A percentile compares a stretch with the other conserved stretches of the same genome.
These are phyloP conservation scores for Oryza glumipatula DNA, from an alignment of 176 grass and related monocot species.

Conservation along the genomic window DNA sequence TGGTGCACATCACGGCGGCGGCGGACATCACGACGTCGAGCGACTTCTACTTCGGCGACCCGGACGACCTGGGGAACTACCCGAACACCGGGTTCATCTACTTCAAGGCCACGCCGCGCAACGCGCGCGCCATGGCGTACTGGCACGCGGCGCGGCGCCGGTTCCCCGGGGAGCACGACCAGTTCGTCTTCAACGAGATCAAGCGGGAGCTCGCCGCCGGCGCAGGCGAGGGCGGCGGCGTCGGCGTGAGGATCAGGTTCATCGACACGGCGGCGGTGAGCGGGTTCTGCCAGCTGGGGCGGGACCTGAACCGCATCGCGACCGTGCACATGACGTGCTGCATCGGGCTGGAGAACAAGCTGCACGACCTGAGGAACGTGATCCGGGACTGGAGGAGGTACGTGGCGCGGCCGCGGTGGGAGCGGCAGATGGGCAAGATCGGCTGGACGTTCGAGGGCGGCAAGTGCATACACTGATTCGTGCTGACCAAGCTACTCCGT, in stretches of 20 bases:
- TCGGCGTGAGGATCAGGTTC: conserved; percentile 77
- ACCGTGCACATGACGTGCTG: conserved; percentile 94
- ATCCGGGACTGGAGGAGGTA: conserved; percentile 74
- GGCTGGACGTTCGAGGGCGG: conserved; percentile 75
- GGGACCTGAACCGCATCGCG: conserved; percentile 68
- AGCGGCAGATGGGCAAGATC: conserved; percentile 50
- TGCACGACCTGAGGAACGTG: conserved; percentile 55
- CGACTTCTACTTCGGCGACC: conserved; percentile 83
- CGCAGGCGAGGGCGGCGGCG: too few relatives aligned
- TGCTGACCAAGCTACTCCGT: too few relatives aligned
- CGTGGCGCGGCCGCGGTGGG: conserved; percentile 51
- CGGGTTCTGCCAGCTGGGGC: conserved; percentile 74
- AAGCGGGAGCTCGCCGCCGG: conserved; percentile 55
- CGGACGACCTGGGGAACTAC: conserved; percentile 68
- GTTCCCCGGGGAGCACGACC: conserved; percentile 67
- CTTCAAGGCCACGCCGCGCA: conserved; percentile 64
- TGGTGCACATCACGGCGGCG: conserved; percentile 66
- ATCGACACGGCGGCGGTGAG: conserved; percentile 54
- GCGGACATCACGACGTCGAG: conserved; percentile 79
- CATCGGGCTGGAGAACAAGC: conserved; percentile 65
- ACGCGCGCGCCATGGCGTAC: conserved; percentile 69
- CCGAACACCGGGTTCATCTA: conserved; percentile 94
- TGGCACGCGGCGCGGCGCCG: conserved; percentile 66
- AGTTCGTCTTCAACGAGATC: conserved; percentile 89
- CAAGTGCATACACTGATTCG: conserved; percentile 60